Base-by-base conservation (phyloP, 805 yeast species). In the Barnettozyma populi region DNA sequence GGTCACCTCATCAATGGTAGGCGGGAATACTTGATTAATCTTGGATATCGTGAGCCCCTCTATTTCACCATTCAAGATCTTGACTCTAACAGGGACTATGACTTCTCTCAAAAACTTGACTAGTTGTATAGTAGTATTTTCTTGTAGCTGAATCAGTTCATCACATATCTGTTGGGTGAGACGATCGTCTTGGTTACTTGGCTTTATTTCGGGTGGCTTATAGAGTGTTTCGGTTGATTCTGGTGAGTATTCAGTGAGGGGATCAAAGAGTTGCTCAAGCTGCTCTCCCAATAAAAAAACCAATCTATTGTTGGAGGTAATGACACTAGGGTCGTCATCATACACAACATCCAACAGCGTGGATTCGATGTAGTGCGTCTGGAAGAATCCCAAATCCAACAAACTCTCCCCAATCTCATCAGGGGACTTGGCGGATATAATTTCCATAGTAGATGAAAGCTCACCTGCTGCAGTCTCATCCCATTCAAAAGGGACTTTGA, bases 1-100 rank as follows among this genome's bases (percentile, higher is more conserved):
- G 10, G 95, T 86, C 16, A 92, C 82, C 67, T 92, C 98, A 65
- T 92, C 97, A 18, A 92, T 85, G 0, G 98, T 92, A 1, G 97
- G 97, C 2, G 98, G 97, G 60, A 92, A 90, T 1, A 89, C 74
- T 43, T 80, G 73, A 63, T 92, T 90, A 31, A 90, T 72, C 54
- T 80, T 79, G 2, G 82, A 65, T 2, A 86, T 80, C 1, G 87
- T 81, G 37, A 79, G 61, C 10, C 73, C 73, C 4, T 75, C 70
- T 6, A 81, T 63, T 36, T 74, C 74, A 1, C 76, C 76, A 46
- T 79, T 75, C 31, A 88, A 64, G 0, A 85, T 89, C 48, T 75
- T 74, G 14, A 86, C 78, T 55, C 98, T 74, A 34, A 90, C 64
- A 0, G 96, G 95, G 23, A 90, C 81, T 36, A 90, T 73, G 51